These are phyloP conservation scores for Colletotrichum paranaense DNA, from an alignment of 2,329 filamentous ascomycete genomes.

Conservation along the genomic window DNA sequence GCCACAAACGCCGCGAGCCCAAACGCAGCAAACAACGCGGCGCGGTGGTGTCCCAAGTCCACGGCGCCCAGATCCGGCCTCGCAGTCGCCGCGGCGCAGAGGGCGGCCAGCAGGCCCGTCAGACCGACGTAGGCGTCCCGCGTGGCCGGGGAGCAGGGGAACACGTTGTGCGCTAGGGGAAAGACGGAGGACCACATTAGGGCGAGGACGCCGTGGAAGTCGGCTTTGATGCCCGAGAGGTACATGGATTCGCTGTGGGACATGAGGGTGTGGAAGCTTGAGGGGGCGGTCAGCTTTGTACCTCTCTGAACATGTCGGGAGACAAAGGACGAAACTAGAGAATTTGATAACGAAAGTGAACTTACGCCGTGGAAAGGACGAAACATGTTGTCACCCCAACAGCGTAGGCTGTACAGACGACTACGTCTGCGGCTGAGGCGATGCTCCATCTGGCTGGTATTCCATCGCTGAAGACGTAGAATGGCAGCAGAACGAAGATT, in stretches of 20 bases:
- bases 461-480: constrained; percentile 48
- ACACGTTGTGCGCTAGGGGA: constrained; percentile 68
- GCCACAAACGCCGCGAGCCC: constrained; percentile 21
- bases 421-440: constrained; percentile 49
- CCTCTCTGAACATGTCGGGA: too few species aligned
- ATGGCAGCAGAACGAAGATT: constrained; percentile 51
- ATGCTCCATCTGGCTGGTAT: constrained; percentile 49
- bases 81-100: constrained; percentile 45
- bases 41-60: constrained; percentile 31
- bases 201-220: constrained; percentile 70
- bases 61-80: constrained; percentile 25
- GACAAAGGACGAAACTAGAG: not conserved
- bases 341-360: not conserved
- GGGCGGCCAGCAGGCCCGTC: constrained; percentile 47
- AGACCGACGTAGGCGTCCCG: constrained; percentile 49
- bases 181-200: constrained; percentile 72
- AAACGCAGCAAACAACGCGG: constrained; percentile 23
- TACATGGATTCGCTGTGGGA: constrained; percentile 63
- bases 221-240: constrained; percentile 66
- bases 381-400: constrained; percentile 58
- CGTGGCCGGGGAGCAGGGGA: constrained; percentile 47
- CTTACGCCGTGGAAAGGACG: constrained; percentile 55
- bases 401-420: constrained; percentile 56
- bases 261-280: constrained; percentile 66
- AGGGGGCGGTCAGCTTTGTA: not conserved